phyloP scores from a whole-genome alignment of 2,329 filamentous ascomycete genomes.

The Verticillium albo-atrum region DNA sequence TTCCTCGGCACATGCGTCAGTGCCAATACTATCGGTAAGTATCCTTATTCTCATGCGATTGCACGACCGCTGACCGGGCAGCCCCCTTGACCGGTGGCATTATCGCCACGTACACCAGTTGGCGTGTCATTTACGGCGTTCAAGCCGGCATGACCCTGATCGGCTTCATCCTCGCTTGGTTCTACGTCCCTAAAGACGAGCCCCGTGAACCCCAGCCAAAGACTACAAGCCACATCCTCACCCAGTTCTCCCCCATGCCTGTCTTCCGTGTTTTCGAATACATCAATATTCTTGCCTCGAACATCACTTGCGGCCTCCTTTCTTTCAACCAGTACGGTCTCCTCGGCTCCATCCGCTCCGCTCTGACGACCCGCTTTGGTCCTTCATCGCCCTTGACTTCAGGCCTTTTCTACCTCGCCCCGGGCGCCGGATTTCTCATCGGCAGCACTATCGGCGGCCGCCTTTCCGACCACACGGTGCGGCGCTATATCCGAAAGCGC shows the following conservation, averaged over 20 bases:
- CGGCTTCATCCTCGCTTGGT: conserved; percentile 55
- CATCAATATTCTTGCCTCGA: conserved; percentile 3
- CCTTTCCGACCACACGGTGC: conserved; percentile 34
- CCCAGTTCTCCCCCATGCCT: not conserved
- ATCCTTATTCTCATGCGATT: not conserved
- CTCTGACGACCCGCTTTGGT: conserved; percentile 66
- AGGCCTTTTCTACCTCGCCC: conserved; percentile 66
- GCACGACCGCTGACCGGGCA: not conserved
- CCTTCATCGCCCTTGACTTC: conserved; percentile 57
- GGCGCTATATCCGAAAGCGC: conserved; percentile 31
- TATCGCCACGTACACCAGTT: conserved; percentile 69
- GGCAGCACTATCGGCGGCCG: conserved; percentile 62
- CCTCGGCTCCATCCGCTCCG: conserved; percentile 59
- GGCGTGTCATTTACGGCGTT: conserved; percentile 75
- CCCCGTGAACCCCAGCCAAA: not conserved
- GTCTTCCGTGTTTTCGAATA: conserved; percentile 1
- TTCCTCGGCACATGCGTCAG: conserved; percentile 12
- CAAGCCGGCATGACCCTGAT: conserved; percentile 53
- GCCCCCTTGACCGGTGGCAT: conserved; percentile 50
- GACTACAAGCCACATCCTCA: not conserved
- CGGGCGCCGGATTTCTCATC: conserved; percentile 59
- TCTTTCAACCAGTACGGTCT: conserved; percentile 42
- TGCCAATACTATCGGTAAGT: conserved; percentile 8
- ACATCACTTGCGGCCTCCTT: conserved; percentile 8
- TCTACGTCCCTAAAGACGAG: conserved; percentile 65